Evolutionary conservation across 306 rosid genomes (phyloP), one percentile per base, ranked within the genome.

Genomic region (Prosopis cineraria): DNA sequence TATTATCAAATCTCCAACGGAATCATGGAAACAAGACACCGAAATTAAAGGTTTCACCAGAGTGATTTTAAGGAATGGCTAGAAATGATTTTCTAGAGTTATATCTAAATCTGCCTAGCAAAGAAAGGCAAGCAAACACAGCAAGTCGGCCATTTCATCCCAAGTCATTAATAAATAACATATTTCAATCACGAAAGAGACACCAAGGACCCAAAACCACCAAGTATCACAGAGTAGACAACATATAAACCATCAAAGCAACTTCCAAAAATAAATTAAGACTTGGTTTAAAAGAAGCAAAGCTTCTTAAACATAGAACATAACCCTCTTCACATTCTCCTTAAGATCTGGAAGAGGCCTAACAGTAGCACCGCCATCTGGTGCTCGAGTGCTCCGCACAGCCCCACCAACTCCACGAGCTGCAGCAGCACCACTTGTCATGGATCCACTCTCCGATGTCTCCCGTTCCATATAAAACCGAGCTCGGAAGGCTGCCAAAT

Each of bases 401-500:
- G 71, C 78, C 19, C 85, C 84, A 13, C 74, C 79, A 45, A 86
- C 86, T 5, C 93, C 94, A 0, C 97, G 93, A 33, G 93, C 97
- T 19, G 87, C 82, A 36, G 82, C 83, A n/a, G 90, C 93, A 3
- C 91, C 91, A 50, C 99, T 95, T 0, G 93, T 79, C 91, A 93
- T 79, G 2, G 98, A 92, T 1, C 97, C 97, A 59, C 86, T 89
- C 27, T 92, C 98, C 2, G 91, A 91, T 5, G 90, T 80, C 65
- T 94, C 97, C 0, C 97, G 98, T 82, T 92, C 98, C 89, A 89
- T 85, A 29, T 94, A 94, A 79, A 90, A 94, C 1, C 98, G 93
- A n/a, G 97, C 98, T 63, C 98, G 88, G 67, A 94, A 94, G 2
- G 98, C 98, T 47, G 98, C 98, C 45, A 94, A 85, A 84, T 94